Evolutionary conservation across 352 stramenopile species (phyloP).

Genomic region (Elongisporangium anandrum): DNA sequence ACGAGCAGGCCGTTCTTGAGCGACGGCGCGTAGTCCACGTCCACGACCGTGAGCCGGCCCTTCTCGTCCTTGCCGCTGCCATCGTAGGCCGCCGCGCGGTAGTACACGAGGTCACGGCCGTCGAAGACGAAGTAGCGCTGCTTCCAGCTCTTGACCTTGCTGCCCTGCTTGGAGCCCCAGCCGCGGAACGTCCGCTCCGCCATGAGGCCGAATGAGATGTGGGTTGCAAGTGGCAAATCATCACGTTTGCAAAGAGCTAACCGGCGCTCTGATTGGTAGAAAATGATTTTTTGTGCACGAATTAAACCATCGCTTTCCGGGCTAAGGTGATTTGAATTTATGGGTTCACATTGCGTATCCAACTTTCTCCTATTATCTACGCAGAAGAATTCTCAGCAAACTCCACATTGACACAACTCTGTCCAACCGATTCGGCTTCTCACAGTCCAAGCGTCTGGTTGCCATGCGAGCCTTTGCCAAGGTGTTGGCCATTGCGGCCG

Average conservation of each 20-base stretch:
- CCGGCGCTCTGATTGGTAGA: not conserved
- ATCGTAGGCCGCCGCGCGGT: slow-evolving; percentile 29
- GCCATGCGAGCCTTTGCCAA: no score
- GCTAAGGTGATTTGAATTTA: not conserved
- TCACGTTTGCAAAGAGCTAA: not conserved
- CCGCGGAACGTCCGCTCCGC: slow-evolving; percentile 32
- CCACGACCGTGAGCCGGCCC: slow-evolving; percentile 45
- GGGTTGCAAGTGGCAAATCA: not conserved
- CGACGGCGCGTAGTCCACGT: slow-evolving; percentile 46
- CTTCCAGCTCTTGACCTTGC: slow-evolving; percentile 69
- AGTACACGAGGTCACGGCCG: slow-evolving; percentile 56
- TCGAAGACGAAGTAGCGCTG: slow-evolving; percentile 66
- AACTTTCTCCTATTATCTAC: no score
- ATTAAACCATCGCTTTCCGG: not conserved
- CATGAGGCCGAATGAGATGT: not conserved
- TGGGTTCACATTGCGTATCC: not conserved
- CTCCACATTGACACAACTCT: no score
- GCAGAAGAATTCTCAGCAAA: no score
- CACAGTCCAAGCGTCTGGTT: no score
- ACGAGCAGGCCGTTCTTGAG: slow-evolving; percentile 52
- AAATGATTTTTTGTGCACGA: not conserved
- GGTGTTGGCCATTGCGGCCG: no score
- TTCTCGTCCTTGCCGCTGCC: slow-evolving; percentile 51
- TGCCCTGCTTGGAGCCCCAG: slow-evolving; percentile 72
- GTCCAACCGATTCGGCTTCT: no score